A percentile compares a stretch with the other conserved stretches of the same genome.
Conservation (phyloP, 805 yeast species). For the Cyberlindnera mycetangii region DNA sequence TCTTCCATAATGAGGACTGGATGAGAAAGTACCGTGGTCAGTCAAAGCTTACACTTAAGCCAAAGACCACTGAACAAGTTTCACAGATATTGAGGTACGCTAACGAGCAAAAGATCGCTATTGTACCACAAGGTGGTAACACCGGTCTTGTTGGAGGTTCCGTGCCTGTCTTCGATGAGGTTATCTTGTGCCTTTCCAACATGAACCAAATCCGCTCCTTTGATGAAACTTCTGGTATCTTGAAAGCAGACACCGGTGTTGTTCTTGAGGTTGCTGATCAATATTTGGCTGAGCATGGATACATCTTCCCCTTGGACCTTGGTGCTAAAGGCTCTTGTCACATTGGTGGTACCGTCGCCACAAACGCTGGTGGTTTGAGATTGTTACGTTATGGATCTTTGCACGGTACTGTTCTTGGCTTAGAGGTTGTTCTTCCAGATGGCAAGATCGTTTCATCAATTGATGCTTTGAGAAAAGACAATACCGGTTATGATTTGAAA, state of each 20-base stretch:
- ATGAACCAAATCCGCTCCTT: constrained; percentile 80
- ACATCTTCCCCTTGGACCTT: constrained; percentile 87
- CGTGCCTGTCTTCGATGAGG: constrained; percentile 88
- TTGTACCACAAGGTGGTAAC: constrained; percentile 97
- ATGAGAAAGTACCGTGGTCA: constrained; percentile 93
- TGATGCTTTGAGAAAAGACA: constrained; percentile 87
- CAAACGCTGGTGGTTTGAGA: constrained; percentile 95
- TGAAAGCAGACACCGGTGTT: constrained; percentile 89
- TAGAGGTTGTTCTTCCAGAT: constrained; percentile 90
- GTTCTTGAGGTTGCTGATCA: constrained; percentile 83
- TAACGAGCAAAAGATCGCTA: constrained; percentile 71
- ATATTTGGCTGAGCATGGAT: constrained; percentile 73
- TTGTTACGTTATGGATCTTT: constrained; percentile 85
- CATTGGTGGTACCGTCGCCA: constrained; percentile 91
- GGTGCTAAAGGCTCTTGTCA: constrained; percentile 98
- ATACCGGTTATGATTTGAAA: constrained; percentile 91
- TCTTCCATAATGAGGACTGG: constrained; percentile 84
- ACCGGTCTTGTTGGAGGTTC: constrained; percentile 97
- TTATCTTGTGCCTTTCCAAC: constrained; percentile 65
- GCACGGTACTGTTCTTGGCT: constrained; percentile 88
- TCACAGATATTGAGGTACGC: constrained; percentile 76
- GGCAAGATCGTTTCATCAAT: constrained; percentile 80
- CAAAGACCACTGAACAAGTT: constrained; percentile 76
- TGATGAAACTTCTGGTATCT: constrained; percentile 77
- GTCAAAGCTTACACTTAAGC: constrained; percentile 75